Percentiles rank a stretch among this genome's conserved stretches.
phyloP scores from a whole-genome alignment of 257 asterid species.

The Hygrophila difformis region DNA sequence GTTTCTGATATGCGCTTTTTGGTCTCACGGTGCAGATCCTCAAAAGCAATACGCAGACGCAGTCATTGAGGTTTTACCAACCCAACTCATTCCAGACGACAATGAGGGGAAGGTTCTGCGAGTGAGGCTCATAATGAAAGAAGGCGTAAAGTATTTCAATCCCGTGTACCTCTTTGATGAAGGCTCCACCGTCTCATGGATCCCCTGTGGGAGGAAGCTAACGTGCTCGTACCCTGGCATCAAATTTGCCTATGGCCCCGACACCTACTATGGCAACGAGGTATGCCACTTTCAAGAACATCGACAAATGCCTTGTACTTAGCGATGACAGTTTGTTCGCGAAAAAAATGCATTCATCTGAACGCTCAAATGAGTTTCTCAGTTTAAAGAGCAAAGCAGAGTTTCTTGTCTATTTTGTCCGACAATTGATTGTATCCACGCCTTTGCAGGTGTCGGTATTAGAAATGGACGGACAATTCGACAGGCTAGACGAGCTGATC shows the following conservation, averaged over 20 bases:
- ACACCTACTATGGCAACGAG: conserved; percentile 77
- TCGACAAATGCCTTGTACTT: no score
- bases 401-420: background rate
- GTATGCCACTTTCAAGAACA: conserved; percentile 21
- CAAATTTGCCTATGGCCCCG: conserved; percentile 86
- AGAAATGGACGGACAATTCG: conserved; percentile 99
- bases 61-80: conserved; percentile 87
- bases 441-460: conserved; percentile 69
- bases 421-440: no score
- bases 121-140: conserved; percentile 84
- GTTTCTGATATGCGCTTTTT: background rate
- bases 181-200: conserved; percentile 93
- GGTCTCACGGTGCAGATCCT: conserved; percentile 52
- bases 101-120: conserved; percentile 87
- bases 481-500: conserved; percentile 88
- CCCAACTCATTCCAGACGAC: conserved; percentile 89
- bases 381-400: background rate
- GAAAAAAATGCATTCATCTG: no score
- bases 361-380: no score
- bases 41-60: conserved; percentile 95
- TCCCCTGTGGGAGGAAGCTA: conserved; percentile 94
- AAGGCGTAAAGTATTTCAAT: conserved; percentile 71
- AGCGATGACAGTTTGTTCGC: no score
- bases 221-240: conserved; percentile 99
- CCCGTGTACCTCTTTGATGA: conserved; percentile 94